Base-by-base conservation (phyloP, 2,329 filamentous ascomycete genomes). In the Ophiostoma himal-ulmi region DNA sequence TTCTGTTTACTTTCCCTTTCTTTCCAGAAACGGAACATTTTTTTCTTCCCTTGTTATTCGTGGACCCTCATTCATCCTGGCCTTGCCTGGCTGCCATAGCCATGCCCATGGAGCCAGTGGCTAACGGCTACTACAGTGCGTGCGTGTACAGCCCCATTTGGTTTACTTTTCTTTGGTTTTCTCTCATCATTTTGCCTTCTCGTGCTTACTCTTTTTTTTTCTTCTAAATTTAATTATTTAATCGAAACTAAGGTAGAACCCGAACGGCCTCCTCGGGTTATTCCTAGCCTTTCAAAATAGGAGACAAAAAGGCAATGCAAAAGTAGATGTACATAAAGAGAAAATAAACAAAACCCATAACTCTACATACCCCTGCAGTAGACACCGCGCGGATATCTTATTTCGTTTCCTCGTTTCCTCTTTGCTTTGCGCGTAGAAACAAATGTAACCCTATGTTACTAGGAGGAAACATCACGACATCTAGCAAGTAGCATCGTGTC, bases 401-500 rank as follows among this genome's bases (percentile, higher is more conserved):
- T n/a, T n/a, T 48, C 17, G 44, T 57, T 57, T 26, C 22, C n/a
- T 57, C 52, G 52, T 57, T 57, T 57, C 52, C 13, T 48, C 44
- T 13, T 48, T 48, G 11, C n/a, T 48, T 6, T 14, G 22, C 52
- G n/a, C 52, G n/a, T 11, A 54, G 52, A 57, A 57, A 57, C 52
- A 26, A 57, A 57, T 57, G 17, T 22, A 26, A 57, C 52, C n/a
- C 52, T 57, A 8, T 57, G 3, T 44, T 3, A 17, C 48, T 10
- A 22, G 52, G 52, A 57, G 52, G 52, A 57, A 57, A 57, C 52
- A 57, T 57, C 52, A 57, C 52, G 52, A 26, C 52, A 57, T 57
- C 44, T 20, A 30, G 17, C n/a, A 57, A n/a, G 22, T 57, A 48
- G 44, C 44, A 48, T 48, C 44, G 44, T 20, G 44, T 6, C 44